Conservation (phyloP, 495 filamentous ascomycete genomes). For the Penicillium waksmanii region DNA sequence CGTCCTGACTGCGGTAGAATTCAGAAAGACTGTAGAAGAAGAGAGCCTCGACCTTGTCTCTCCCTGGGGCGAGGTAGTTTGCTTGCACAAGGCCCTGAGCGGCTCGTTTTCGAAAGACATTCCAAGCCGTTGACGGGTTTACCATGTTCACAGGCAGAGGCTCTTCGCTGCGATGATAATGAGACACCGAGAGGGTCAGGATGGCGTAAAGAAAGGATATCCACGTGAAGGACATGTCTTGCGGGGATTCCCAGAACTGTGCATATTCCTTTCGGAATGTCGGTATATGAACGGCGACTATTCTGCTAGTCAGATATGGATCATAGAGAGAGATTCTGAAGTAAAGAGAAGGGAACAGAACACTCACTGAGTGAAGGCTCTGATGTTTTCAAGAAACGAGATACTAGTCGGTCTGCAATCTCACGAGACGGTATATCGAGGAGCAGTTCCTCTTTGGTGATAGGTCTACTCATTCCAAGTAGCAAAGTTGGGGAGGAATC, state of each 20-base stretch:
- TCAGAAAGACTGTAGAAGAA: conserved; percentile 42
- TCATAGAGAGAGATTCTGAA: neutral
- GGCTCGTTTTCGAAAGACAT: conserved; percentile 31
- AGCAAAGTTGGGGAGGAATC: conserved; percentile 42
- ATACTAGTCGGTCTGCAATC: conserved; percentile 49
- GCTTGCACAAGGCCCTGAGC: conserved; percentile 39
- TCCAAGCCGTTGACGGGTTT: conserved; percentile 23
- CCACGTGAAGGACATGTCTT: conserved; percentile 40
- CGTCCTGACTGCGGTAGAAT: conserved; percentile 42
- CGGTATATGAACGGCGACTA: conserved; percentile 48
- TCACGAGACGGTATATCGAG: conserved; percentile 44
- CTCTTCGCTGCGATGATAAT: conserved; percentile 35
- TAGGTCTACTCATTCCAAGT: conserved; percentile 38
- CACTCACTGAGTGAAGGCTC: conserved; percentile 46
- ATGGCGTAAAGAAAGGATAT: conserved; percentile 42
- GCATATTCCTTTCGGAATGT: conserved; percentile 48
- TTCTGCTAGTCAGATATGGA: conserved; percentile 1
- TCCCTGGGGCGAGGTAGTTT: conserved; percentile 39
- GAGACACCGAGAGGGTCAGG: conserved; percentile 35
- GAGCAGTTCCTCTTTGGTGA: conserved; percentile 43
- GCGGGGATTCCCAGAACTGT: conserved; percentile 40
- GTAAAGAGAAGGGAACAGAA: neutral
- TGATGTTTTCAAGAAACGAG: conserved; percentile 46
- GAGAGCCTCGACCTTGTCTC: conserved; percentile 43
- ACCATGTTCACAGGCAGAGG: conserved; percentile 26